phyloP scores from a whole-genome alignment of 139 green algal species.

The Chlorella sp. region DNA sequence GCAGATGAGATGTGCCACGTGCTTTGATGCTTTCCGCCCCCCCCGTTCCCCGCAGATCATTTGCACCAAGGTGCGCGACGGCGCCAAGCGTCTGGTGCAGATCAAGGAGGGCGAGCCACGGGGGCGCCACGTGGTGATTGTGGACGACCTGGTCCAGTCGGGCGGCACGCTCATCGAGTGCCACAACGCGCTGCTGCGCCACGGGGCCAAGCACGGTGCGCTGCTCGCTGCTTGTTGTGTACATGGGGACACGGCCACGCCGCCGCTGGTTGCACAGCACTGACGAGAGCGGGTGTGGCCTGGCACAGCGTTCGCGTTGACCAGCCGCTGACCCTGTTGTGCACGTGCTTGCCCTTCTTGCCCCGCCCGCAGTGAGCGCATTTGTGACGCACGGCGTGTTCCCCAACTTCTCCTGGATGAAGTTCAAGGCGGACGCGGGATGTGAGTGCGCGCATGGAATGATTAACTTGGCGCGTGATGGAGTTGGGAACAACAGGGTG shows the following conservation, averaged over 20 bases:
- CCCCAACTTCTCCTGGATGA: slow-evolving; percentile 78
- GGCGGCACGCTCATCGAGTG: slow-evolving; percentile 95
- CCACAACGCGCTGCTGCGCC: slow-evolving; percentile 68
- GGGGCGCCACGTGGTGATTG: slow-evolving; percentile 93
- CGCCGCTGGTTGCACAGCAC: no score
- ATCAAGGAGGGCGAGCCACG: slow-evolving; percentile 88
- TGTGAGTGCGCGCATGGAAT: slow-evolving; percentile 5
- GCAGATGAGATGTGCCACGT: no score
- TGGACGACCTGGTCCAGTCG: slow-evolving; percentile 97
- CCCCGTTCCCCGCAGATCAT: slow-evolving; percentile 78
- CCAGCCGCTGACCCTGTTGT: not conserved
- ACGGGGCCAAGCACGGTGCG: slow-evolving; percentile 59
- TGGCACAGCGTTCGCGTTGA: no score
- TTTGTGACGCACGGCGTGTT: slow-evolving; percentile 98
- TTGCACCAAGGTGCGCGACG: slow-evolving; percentile 96
- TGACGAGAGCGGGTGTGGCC: no score
- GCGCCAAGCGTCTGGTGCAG: slow-evolving; percentile 91
- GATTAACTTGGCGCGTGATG: not conserved
- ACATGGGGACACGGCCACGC: no score
- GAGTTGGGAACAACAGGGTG: no score
- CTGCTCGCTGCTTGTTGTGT: no score
- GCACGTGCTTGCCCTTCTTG: no score
- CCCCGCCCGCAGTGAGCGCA: slow-evolving; percentile 79
- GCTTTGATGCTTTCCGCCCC: not conserved
- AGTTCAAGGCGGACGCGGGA: slow-evolving; percentile 60